Base-by-base conservation (phyloP, 768 basidiomycete genomes). In the Calocera cornea region DNA sequence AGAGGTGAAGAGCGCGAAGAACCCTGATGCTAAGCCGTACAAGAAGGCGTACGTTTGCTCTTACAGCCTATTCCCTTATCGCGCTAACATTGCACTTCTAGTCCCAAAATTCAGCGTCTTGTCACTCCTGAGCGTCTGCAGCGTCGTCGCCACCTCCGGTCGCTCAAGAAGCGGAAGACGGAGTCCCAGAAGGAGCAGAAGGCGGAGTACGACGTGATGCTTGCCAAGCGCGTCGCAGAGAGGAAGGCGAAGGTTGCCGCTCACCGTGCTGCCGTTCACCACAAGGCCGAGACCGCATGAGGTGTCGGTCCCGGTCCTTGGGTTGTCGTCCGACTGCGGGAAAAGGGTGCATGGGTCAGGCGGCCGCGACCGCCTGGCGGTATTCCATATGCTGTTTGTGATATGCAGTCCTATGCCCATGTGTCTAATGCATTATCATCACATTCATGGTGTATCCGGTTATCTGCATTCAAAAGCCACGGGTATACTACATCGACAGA, bases 101-200 rank as follows among this genome's bases (percentile, higher is more conserved):
- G 92, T 73, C 93, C 95, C 75, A 95, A 95, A 83, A 97, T 97
- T 78, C 93, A 97, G 80, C 87, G 95, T 75, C 86, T 97, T 69
- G 94, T 97, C 73, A 97, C 94, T 60, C 95, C 95, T 73, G 76
- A 90, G 75, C 91, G 94, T 75, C 89, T 97, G 75, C 95, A 99
- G 80, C 91, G 94, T 79, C 89, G 92, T 79, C 90, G 95, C 73
- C 93, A 91, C 82, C 86, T 95, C 75, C 86, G 80, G 72, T 84
- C 92, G 54, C 85, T 97, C 81, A 89, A 92, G 80, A 86, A 88
- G 76, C 86, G 92, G 79, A 86, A 86, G 78, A 82, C 92, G 75
- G 90, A 93, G 75, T 84, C 82, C 77, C 94, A 95, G 83, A 93
- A 93, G 82, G 95, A 93, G 80, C 91, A 94, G 81, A 92, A 95